Evolutionary conservation across 345 rosid genomes (phyloP), one percentile per base, ranked within the genome.

Genomic region (Pugionium dolabratum): DNA sequence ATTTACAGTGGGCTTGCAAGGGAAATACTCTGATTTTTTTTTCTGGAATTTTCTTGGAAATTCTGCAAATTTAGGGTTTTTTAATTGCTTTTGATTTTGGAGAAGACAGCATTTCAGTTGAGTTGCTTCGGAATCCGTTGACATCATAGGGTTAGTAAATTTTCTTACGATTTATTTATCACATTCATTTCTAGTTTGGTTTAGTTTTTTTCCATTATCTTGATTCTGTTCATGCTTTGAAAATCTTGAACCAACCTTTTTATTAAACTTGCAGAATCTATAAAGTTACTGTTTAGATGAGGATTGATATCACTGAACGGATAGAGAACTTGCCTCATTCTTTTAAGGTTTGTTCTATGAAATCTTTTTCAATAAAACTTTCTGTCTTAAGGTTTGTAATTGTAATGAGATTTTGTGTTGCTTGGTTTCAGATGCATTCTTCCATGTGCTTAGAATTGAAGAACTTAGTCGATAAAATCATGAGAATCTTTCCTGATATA

Each of bases 371-470:
- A 10, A 45, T 35, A 8, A 5, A 51, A 18, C 7, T 44, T n/a
- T 50, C 51, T 48, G 48, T 46, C 29, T 47, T 6, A 44, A 2
- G 26, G 26, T 51, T 73, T 67, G 65, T 64, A 18, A 33, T 50
- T 48, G 35, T 54, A 48, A 50, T 59, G 27, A 43, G 35, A 18
- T 73, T 41, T 27, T 47, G 35, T 62, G 69, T 6, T 64, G 29
- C 10, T 44, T 43, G 76, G 69, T 39, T 53, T 75, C 83, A 93
- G 98, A 94, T 83, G 77, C 94, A 93, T 76, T 75, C 37, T 35
- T 76, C 73, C 47, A 79, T 90, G 87, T 90, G 98, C 67, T 56
- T 76, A 72, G 80, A 78, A 63, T 69, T 93, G 33, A 67, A 33
- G 73, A 75, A 42, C 8, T 70, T 85, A 66, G 85, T 86, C 27